phyloP scores from a whole-genome alignment of 2,329 filamentous ascomycete species.

The Didymella arachidicola region DNA sequence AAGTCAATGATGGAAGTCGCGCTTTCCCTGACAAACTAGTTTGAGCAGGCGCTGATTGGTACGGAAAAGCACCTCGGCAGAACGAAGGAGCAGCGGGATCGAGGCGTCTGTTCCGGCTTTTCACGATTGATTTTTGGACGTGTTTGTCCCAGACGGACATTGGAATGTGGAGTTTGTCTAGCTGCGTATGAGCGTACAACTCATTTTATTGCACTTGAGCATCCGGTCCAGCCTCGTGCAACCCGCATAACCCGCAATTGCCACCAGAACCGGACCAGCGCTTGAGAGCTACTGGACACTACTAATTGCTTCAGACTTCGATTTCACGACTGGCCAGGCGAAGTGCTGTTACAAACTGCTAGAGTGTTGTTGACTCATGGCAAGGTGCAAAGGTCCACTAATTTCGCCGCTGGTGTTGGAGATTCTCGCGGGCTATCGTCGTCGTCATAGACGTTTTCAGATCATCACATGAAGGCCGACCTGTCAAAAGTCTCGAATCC shows the following conservation, averaged over 20 bases:
- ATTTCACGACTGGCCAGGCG: neutral
- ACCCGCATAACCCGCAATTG: neutral
- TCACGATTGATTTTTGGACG: conserved; percentile 23
- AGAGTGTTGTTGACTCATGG: conserved; percentile 17
- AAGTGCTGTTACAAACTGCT: conserved; percentile 6
- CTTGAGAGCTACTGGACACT: neutral
- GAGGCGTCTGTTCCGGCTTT: conserved; percentile 34
- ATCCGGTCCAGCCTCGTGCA: conserved; percentile 5
- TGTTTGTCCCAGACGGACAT: conserved; percentile 17
- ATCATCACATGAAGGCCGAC: conserved; percentile 26
- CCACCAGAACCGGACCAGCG: conserved; percentile 5
- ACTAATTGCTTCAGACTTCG: neutral
- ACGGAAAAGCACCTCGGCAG: conserved; percentile 27
- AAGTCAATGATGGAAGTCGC: conserved; percentile 34
- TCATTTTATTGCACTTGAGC: conserved; percentile 1
- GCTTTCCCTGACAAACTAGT: conserved; percentile 29
- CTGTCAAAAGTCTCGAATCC: neutral
- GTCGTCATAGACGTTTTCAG: conserved; percentile 38
- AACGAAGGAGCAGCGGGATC: conserved; percentile 26
- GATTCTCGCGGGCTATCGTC: conserved; percentile 29
- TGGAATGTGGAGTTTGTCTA: conserved; percentile 5
- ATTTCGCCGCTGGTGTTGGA: conserved; percentile 31
- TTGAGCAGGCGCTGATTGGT: conserved; percentile 36
- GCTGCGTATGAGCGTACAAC: neutral
- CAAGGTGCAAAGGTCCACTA: neutral